Evolutionary conservation across 768 basidiomycete species (phyloP).

Genomic region (Termitomyces bulborhizus): DNA sequence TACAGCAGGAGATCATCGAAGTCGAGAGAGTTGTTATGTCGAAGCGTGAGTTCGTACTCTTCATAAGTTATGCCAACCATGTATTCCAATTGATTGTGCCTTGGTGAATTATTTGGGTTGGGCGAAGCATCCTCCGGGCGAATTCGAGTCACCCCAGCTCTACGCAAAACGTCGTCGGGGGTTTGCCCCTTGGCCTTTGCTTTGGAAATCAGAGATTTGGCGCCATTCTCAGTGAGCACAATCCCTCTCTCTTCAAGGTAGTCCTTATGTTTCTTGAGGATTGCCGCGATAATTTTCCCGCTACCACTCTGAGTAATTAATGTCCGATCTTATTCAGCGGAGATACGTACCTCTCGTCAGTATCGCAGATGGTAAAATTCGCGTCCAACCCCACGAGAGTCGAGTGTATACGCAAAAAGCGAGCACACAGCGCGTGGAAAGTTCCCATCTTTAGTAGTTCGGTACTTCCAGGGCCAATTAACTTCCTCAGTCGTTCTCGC

Average conservation of each 20-base stretch:
- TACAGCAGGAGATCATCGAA: constrained; percentile 82
- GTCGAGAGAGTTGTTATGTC: constrained; percentile 66
- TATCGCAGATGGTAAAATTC: constrained; percentile 82
- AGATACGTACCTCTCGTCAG: constrained; percentile 61
- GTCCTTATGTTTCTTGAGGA: constrained; percentile 53
- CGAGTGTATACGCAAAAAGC: constrained; percentile 64
- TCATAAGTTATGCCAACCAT: constrained; percentile 51
- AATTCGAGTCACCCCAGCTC: constrained; percentile 9
- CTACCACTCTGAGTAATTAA: constrained; percentile 25
- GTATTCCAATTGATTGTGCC: constrained; percentile 25
- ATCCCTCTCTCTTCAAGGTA: constrained; percentile 40
- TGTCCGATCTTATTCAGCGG: not conserved
- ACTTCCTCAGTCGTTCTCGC: constrained; percentile 57
- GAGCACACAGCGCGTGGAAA: constrained; percentile 72
- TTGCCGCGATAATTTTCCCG: constrained; percentile 57
- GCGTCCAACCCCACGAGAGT: constrained; percentile 48
- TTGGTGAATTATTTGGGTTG: not conserved
- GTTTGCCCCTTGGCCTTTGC: constrained; percentile 63
- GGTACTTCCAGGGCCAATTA: constrained; percentile 59
- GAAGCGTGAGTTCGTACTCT: constrained; percentile 59
- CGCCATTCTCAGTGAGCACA: constrained; percentile 45
- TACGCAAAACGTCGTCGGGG: constrained; percentile 32
- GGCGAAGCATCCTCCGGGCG: not conserved
- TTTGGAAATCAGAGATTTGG: constrained; percentile 64
- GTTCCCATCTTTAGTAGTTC: constrained; percentile 63